Conservation (phyloP, 1,284 basidiomycete genomes). For the Naganishia sp. region DNA sequence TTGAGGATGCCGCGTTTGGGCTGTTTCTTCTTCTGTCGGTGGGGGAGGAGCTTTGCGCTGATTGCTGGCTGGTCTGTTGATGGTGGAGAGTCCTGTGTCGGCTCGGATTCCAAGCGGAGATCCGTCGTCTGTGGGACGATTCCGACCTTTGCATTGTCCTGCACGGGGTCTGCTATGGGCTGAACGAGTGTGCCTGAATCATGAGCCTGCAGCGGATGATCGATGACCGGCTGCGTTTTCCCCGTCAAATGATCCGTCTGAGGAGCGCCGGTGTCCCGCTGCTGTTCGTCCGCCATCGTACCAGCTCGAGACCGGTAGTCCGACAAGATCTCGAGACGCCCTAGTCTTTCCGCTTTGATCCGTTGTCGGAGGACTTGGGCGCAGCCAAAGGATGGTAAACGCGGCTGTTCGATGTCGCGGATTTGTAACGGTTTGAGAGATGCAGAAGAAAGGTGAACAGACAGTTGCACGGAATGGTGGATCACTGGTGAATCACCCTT, state of each 20-base stretch:
- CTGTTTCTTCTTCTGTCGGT: constrained; percentile 24
- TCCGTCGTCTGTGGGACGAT: too few relatives aligned
- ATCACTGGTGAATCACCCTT: background rate
- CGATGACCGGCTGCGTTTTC: background rate
- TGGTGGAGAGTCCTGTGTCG: background rate
- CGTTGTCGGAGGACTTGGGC: too few relatives aligned
- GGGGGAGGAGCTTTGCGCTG: constrained; percentile 6
- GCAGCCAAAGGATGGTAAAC: background rate
- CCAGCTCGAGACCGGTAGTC: background rate
- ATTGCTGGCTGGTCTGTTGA: background rate
- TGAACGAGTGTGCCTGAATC: constrained; percentile 10
- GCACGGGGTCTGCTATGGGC: background rate
- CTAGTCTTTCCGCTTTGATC: too few relatives aligned
- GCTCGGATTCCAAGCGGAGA: background rate
- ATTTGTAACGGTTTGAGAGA: too few relatives aligned
- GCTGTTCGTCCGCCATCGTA: constrained; percentile 14
- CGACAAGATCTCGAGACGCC: too few relatives aligned
- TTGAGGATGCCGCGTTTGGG: constrained; percentile 53
- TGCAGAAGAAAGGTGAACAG: too few relatives aligned
- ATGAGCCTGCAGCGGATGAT: constrained; percentile 1
- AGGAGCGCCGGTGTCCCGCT: background rate
- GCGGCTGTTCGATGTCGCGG: background rate
- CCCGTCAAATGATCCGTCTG: background rate
- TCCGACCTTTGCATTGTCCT: background rate
- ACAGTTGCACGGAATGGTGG: background rate